A percentile compares a stretch with the other conserved stretches of the same genome.
phyloP scores from a whole-genome alignment of 305 asterid genomes.

The Fraxinus paxiana region DNA sequence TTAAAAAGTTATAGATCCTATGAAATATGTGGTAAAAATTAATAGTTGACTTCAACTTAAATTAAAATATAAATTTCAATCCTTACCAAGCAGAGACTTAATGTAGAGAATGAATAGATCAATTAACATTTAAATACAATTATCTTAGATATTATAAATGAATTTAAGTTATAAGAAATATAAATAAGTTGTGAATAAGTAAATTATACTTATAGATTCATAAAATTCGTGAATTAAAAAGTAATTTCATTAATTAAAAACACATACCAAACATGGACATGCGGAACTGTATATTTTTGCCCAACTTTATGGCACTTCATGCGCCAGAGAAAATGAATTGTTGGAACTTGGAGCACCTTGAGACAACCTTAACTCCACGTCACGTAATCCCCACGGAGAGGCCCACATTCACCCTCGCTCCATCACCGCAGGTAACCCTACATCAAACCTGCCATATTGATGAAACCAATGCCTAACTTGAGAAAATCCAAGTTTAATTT shows the following conservation, averaged over 20 bases:
- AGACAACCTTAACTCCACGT: constrained; percentile 15
- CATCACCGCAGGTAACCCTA: background rate
- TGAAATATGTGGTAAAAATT: too few relatives aligned
- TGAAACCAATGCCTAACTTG: background rate
- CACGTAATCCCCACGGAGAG: background rate
- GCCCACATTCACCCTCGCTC: background rate
- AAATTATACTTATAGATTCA: background rate
- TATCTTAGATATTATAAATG: background rate
- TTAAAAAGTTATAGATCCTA: too few relatives aligned
- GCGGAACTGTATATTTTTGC: background rate
- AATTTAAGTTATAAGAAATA: too few relatives aligned
- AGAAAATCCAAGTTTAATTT: background rate
- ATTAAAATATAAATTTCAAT: too few relatives aligned
- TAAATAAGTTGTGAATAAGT: background rate
- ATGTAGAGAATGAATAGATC: background rate
- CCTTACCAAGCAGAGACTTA: background rate
- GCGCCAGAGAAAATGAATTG: background rate
- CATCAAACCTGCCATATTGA: background rate
- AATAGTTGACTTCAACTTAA: too few relatives aligned
- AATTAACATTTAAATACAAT: background rate
- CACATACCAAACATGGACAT: background rate
- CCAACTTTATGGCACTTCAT: background rate
- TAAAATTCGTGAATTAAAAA: background rate
- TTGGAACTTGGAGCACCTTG: constrained; percentile 3
- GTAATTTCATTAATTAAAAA: background rate